Evolutionary conservation across 2,329 filamentous ascomycete species (phyloP), one percentile per base, ranked within the genome.

Genomic region (Parasarocladium wereldwijsianum): DNA sequence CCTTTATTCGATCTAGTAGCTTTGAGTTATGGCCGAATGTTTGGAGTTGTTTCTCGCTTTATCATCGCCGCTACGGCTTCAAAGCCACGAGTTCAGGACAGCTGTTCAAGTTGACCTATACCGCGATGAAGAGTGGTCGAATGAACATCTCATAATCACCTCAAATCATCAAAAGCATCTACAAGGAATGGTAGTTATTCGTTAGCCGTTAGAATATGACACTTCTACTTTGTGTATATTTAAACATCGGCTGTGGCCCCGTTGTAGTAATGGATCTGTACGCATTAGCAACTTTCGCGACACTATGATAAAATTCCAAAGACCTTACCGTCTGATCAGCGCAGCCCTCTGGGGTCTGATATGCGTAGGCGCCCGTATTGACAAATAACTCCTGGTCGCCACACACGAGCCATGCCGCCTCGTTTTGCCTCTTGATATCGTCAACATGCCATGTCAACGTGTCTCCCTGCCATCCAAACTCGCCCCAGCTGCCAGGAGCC

Each of bases 331-430:
- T 74, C 50, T 73, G 60, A 50, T 75, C 69, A 17, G 57, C 54
- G 49, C 69, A 74, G 3, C 68, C 68, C 4, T 49, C 45, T 1
- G 69, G 69, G 8, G 68, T 74, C 47, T 64, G 50, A 41, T 72
- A 74, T 16, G 50, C 50, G 41, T 73, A 74, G 10, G 64, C 64
- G 1, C 70, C 69, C 32, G 71, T 56, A 40, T 74, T 74, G 41
- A 73, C 58, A 41, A 64, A 72, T 36, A 74, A 38, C 26, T 42
- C 44, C 47, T 67, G 60, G 5, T 54, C 51, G 26, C 50, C 51
- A 37, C 67, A 75, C 31, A 74, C 68, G 38, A 70, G 59, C 66
- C 68, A 75, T 2, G 70, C 69, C 13, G 60, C 63, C 25, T 57
- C 42, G 42, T 74, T 75, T 29, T 66, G 67, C 20, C 69, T 46